Base-by-base conservation (phyloP, 108 stramenopile genomes). In the Nitzschia sp. region DNA sequence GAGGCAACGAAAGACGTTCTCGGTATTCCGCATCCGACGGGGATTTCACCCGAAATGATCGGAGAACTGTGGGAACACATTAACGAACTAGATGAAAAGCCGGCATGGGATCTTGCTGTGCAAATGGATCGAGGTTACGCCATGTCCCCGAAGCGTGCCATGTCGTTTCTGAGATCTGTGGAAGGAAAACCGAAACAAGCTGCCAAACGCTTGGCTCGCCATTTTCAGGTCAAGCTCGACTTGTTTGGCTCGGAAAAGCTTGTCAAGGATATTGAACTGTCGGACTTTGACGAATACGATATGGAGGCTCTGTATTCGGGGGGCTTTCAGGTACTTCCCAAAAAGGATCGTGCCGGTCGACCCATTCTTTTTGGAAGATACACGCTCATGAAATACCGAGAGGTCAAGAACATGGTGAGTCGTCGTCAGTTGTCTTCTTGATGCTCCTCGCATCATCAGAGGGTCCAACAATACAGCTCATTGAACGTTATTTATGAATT, bases 341-440 rank as follows among this genome's bases (percentile, higher is more conserved):
- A 17, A 2, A 34, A 36, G 32, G 70, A 71, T 62, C 54, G 68
- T 28, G 28, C 68, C 11, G 68, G 68, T 34, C 34, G 68, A 27
- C 17, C 56, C 15, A 52, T 76, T 54, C 21, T 76, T 15, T 76
- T 63, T 58, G 66, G 66, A 31, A 53, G 66, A 29, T 61, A 66
- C 22, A 75, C 64, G 1, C 41, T 38, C 27, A 56, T 73, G 46
- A 44, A 47, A 30, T 73, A 66, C 57, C 45, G 45, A 21, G 27
- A 30, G n/a, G 41, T 52, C 52, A 58, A 58, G 21, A 68, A 75
- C 32, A 68, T 75, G 66, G 27, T 68, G 27, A 67, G 60, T 41
- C 45, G 45, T 0, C 46, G 58, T n/a, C n/a, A n/a, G 34, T 71
- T 59, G 70, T n/a, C n/a, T n/a, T n/a, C n/a, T n/a, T n/a, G n/a